Conservation (phyloP, 2,329 filamentous ascomycete species). For the Fusarium sublunatum region DNA sequence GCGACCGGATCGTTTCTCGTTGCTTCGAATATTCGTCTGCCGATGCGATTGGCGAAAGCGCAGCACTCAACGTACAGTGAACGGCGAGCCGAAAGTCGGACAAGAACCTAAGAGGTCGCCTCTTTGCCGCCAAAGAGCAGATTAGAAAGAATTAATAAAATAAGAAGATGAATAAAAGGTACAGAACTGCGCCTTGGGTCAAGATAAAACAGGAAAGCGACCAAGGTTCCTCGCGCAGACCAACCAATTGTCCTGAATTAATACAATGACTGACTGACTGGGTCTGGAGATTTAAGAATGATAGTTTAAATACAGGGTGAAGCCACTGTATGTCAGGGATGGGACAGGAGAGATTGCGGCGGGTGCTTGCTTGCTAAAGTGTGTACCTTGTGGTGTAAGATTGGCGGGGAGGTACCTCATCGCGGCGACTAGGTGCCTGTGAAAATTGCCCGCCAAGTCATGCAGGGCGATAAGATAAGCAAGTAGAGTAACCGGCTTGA, state of each 20-base stretch:
- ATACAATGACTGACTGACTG: slow-evolving; percentile 15
- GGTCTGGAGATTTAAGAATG: slow-evolving; percentile 26
- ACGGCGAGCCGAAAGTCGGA: slow-evolving; percentile 30
- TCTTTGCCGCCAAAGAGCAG: slow-evolving; percentile 4
- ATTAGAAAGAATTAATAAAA: background rate
- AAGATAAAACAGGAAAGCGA: background rate
- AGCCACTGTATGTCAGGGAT: slow-evolving; percentile 29
- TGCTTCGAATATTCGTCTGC: slow-evolving; percentile 12
- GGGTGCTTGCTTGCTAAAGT: slow-evolving; percentile 14
- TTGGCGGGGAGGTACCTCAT: slow-evolving; percentile 24
- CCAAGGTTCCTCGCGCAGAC: background rate
- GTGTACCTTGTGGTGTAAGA: slow-evolving; percentile 23
- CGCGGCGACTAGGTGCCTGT: background rate
- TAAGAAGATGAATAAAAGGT: background rate
- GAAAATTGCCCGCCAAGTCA: slow-evolving; percentile 28
- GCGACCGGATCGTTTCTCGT: background rate
- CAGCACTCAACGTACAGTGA: slow-evolving; percentile 2
- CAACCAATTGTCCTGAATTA: slow-evolving; percentile 4
- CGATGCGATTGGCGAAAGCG: slow-evolving; percentile 20
- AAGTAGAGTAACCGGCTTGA: background rate
- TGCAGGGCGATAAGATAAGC: slow-evolving; percentile 41
- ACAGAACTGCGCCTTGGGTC: background rate
- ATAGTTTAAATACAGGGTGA: slow-evolving; percentile 4
- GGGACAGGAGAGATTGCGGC: slow-evolving; percentile 35
- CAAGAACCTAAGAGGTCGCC: slow-evolving; percentile 15